Evolutionary conservation across 1,284 basidiomycete genomes (phyloP), one percentile per base, ranked within the genome.

Genomic region (Ustilago lituana): DNA sequence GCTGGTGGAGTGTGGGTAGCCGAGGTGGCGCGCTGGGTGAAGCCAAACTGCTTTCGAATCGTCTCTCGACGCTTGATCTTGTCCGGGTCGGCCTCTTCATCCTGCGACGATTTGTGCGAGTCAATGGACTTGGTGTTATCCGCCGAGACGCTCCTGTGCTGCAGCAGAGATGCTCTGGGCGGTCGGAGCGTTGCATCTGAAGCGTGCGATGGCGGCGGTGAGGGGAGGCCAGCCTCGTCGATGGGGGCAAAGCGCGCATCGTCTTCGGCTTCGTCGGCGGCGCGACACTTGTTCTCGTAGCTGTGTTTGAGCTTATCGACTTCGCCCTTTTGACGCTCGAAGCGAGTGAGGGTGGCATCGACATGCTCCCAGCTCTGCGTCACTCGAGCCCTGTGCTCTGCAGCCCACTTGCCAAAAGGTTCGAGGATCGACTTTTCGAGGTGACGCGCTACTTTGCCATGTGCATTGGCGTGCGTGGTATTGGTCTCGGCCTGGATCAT

Each of bases 211-310:
- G 52, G 48, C 20, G 54, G 54, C 7, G 61, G 38, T 22, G 47
- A 52, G 5, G 40, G 36, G 5, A 45, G 20, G 11, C 55, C 55
- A 0, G 50, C 38, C 4, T 66, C 66, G 12, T 73, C 73, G 36
- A 53, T 48, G 10, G 77, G 76, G 14, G 79, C 79, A 44, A 81
- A 81, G 9, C 74, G 62, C 3, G 65, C 77, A 57, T 80, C 79
- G 40, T 81, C 79, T 26, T 80, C 79, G 4, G 79, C 79, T 52
- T 81, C 79, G 39, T 81, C 79, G 9, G 79, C 79, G 3, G 55
- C 56, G 19, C 74, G 54, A 47, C 79, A 80, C 54, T 79, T 79
- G 57, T 52, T 45, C 60, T 80, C 79, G 60, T 81, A 81, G 32
- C 43, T 60, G n/a, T 46, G 27, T 23, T 68, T 68, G 27, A 77